Evolutionary conservation across 257 asterid genomes (phyloP).

Genomic region (Gynochthodes officinalis): DNA sequence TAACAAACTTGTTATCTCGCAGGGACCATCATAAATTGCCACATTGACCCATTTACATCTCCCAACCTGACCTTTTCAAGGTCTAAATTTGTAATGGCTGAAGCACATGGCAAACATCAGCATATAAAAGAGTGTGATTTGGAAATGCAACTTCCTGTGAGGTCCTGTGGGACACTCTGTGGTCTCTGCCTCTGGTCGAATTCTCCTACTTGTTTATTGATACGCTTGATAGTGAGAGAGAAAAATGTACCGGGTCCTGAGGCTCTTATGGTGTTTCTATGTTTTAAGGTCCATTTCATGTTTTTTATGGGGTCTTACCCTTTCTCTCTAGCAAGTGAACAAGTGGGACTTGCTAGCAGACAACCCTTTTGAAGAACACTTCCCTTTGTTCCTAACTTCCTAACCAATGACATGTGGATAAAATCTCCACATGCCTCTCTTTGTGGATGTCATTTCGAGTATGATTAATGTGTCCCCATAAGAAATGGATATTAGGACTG

Average conservation of each 20-base stretch:
- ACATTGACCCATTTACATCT: background rate
- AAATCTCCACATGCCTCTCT: slow-evolving; percentile 38
- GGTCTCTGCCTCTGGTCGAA: too few species aligned
- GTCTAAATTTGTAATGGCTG: too few species aligned
- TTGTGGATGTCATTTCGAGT: slow-evolving; percentile 41
- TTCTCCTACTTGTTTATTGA: too few species aligned
- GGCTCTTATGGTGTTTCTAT: background rate
- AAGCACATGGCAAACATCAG: slow-evolving; percentile 39
- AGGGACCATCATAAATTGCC: slow-evolving; percentile 22
- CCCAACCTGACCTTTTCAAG: background rate
- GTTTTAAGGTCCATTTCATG: slow-evolving; percentile 17
- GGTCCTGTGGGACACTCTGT: slow-evolving; percentile 26
- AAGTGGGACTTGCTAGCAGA: slow-evolving; percentile 28
- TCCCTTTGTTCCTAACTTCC: slow-evolving; percentile 36
- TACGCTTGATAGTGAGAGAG: background rate
- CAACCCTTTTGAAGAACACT: slow-evolving; percentile 24
- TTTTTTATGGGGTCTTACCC: background rate
- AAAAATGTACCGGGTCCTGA: background rate
- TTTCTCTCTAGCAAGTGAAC: background rate
- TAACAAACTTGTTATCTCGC: slow-evolving; percentile 12
- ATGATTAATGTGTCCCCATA: slow-evolving; percentile 23
- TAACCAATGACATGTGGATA: slow-evolving; percentile 36
- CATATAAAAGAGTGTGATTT: background rate
- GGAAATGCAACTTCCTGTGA: slow-evolving; percentile 16
- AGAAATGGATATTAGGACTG: slow-evolving; percentile 26